phyloP scores from a whole-genome alignment of 306 rosid genomes.

The Lathyrus tuberosus region DNA sequence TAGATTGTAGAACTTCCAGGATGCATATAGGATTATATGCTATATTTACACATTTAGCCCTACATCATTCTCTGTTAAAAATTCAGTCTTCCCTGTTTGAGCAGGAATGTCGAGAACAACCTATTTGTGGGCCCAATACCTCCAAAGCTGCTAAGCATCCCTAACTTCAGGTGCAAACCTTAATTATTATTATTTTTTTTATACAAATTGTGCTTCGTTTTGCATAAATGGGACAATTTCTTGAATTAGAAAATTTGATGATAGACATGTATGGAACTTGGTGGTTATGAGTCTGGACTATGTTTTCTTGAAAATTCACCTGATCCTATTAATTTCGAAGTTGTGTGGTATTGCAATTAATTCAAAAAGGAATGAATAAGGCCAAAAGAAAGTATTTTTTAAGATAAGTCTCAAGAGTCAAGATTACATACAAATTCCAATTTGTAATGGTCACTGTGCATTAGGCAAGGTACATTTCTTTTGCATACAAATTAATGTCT shows the following conservation, averaged over 20 bases:
- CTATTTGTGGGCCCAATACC: conserved; percentile 88
- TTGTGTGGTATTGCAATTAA: conserved; percentile 11
- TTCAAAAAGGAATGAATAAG: conserved; percentile 1
- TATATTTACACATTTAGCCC: conserved; percentile 15
- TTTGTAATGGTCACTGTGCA: no score
- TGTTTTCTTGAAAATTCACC: conserved; percentile 3
- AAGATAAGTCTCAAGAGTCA: no score
- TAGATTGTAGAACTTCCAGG: conserved; percentile 28
- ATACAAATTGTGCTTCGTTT: no score
- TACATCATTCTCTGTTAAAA: conserved; percentile 24
- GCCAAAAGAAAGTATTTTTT: no score
- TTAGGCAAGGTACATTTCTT: no score
- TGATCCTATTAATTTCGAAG: conserved; percentile 7
- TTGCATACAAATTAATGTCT: no score
- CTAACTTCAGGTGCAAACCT: no score
- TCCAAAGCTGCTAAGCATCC: conserved; percentile 70
- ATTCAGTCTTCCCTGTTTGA: conserved; percentile 41
- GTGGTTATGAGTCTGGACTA: background rate
- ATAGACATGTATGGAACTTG: conserved; percentile 30
- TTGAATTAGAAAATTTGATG: no score
- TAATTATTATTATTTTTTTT: no score
- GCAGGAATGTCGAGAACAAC: conserved; percentile 90
- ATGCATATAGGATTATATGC: conserved; percentile 17
- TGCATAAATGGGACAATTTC: no score
- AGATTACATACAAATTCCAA: no score